Evolutionary conservation across 1,139 yeast species (phyloP).

Genomic region (Debaryomycetaceae sp.): DNA sequence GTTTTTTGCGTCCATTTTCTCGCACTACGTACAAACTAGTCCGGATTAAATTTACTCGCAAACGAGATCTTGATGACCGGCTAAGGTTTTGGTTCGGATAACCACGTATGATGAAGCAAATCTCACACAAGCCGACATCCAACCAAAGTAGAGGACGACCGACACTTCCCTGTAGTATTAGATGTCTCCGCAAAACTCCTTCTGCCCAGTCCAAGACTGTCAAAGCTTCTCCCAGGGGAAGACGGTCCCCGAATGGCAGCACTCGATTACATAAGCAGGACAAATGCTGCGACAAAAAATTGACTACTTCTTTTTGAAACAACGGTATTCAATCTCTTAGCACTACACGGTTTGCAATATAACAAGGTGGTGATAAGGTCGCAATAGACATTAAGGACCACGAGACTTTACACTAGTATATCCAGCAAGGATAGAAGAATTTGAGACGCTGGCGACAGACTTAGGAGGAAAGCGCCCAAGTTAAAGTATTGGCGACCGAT

Average conservation of each 20-base stretch:
- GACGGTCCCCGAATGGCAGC: too few species aligned
- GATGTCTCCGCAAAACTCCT: too few species aligned
- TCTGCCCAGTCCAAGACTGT: too few species aligned
- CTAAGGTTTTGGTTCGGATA: too few species aligned
- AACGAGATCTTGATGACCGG: too few species aligned
- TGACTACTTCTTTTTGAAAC: background rate
- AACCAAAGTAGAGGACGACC: too few species aligned
- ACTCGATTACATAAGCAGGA: conserved; percentile 3
- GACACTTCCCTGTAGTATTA: too few species aligned
- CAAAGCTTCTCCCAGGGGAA: too few species aligned
- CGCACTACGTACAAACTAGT: background rate
- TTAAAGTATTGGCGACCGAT: background rate
- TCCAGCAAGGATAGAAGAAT: background rate
- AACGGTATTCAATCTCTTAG: background rate
- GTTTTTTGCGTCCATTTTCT: background rate
- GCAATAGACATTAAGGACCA: background rate
- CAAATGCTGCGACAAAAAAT: conserved; percentile 5
- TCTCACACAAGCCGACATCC: too few species aligned
- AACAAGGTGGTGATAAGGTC: background rate
- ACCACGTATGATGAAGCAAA: too few species aligned
- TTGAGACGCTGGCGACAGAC: background rate
- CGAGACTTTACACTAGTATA: background rate
- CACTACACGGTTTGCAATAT: background rate
- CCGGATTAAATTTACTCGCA: too few species aligned
- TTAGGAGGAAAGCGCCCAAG: background rate